Conservation (phyloP, 169 alveolate species). For the Neospora caninum region DNA sequence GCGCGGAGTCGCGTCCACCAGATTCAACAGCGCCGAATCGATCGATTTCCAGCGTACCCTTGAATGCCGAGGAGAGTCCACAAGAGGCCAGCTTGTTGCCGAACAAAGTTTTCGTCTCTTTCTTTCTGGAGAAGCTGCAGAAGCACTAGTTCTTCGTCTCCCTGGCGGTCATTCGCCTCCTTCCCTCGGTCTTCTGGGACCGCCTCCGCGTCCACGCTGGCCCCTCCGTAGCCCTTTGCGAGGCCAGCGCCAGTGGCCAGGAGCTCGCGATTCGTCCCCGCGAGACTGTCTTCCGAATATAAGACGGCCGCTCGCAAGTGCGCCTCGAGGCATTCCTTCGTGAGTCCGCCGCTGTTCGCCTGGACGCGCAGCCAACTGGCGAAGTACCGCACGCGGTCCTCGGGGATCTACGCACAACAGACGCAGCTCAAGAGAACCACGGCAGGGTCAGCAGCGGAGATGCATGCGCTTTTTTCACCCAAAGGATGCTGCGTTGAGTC, state of each 20-base stretch:
- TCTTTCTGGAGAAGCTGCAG: conserved; percentile 1
- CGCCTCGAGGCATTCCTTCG: conserved; percentile 7
- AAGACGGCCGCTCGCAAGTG: conserved; percentile 38
- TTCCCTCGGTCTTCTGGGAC: neutral
- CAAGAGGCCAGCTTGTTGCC: conserved; percentile 2
- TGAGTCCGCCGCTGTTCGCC: conserved; percentile 13
- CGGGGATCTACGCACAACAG: conserved; percentile 40
- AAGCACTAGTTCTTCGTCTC: neutral
- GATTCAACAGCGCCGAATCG: too few species aligned
- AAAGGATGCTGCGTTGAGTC: too few species aligned
- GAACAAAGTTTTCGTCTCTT: neutral
- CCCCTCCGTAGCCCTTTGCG: neutral
- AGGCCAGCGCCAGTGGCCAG: too few species aligned
- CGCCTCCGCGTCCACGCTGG: neutral
- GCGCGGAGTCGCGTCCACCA: too few species aligned
- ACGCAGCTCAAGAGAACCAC: too few species aligned
- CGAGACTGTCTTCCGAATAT: neutral
- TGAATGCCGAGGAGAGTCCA: conserved; percentile 5
- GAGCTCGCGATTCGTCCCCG: neutral
- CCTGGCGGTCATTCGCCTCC: neutral
- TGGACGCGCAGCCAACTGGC: conserved; percentile 42
- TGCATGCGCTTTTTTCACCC: too few species aligned
- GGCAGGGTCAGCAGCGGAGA: too few species aligned
- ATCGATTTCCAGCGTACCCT: neutral
- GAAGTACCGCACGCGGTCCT: conserved; percentile 20